phyloP scores from a whole-genome alignment of 768 basidiomycete genomes.

The Plicaturopsis crispa region DNA sequence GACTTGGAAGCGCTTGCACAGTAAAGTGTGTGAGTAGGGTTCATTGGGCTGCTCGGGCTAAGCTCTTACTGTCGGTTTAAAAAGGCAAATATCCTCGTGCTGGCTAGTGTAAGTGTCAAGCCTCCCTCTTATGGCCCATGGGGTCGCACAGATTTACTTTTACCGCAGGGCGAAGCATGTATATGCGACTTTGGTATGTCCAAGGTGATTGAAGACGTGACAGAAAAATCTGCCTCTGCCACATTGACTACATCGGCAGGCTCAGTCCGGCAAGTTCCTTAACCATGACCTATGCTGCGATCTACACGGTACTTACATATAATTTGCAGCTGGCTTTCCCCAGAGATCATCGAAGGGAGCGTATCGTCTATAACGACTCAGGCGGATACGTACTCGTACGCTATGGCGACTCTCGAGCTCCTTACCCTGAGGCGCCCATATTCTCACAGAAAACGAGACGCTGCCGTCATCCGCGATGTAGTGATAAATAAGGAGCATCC shows the following conservation, averaged over 20 bases:
- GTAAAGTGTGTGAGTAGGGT: constrained; percentile 54
- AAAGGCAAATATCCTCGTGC: constrained; percentile 56
- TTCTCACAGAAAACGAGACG: constrained; percentile 39
- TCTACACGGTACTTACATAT: too few species aligned
- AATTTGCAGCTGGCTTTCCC: constrained; percentile 65
- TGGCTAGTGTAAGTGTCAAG: constrained; percentile 31
- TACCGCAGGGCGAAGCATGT: constrained; percentile 38
- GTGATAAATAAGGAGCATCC: constrained; percentile 30
- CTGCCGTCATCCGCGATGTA: constrained; percentile 41
- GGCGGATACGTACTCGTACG: constrained; percentile 51
- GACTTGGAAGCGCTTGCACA: constrained; percentile 16
- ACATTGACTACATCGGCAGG: constrained; percentile 37
- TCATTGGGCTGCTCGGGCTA: too few species aligned
- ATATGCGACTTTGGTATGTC: constrained; percentile 64
- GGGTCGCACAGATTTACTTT: too few species aligned
- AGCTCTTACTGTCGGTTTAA: too few species aligned
- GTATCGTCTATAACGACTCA: constrained; percentile 33
- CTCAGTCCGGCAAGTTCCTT: constrained; percentile 41
- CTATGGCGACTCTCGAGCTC: constrained; percentile 55
- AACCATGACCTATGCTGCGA: too few species aligned
- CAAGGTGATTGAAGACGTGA: constrained; percentile 51
- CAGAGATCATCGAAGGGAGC: constrained; percentile 45
- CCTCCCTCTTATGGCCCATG: too few species aligned
- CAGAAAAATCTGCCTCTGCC: constrained; percentile 37
- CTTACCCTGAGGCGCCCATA: constrained; percentile 45